Evolutionary conservation across 495 filamentous ascomycete species (phyloP).

Genomic region (Hyaloscypha bicolor): DNA sequence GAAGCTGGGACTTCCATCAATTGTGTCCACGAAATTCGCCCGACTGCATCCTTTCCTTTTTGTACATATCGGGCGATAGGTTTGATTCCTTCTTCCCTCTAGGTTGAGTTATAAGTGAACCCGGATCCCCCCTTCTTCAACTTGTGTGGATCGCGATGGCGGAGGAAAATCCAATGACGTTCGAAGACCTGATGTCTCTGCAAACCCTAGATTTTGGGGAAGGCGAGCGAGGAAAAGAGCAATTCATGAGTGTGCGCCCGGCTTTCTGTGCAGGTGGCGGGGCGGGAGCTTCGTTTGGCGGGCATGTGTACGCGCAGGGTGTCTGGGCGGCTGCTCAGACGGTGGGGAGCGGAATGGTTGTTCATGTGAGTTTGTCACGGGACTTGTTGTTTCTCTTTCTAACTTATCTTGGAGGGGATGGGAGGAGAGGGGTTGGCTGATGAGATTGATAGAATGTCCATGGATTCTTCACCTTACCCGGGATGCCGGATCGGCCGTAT

Average conservation of each 20-base stretch:
- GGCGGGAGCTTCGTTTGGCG: constrained; percentile 52
- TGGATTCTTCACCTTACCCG: constrained; percentile 66
- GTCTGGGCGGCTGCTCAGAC: constrained; percentile 62
- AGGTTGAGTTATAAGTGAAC: background rate
- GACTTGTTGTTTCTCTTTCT: background rate
- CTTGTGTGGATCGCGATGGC: background rate
- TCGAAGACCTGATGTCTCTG: background rate
- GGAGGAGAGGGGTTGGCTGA: background rate
- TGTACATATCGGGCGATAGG: too few species aligned
- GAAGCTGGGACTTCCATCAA: background rate
- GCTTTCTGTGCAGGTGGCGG: constrained; percentile 10
- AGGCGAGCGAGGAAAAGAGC: background rate
- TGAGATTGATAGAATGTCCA: constrained; percentile 56
- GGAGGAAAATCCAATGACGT: background rate
- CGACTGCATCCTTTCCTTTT: too few species aligned
- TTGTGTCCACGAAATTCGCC: too few species aligned
- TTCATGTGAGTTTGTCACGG: constrained; percentile 55
- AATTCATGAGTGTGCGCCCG: background rate
- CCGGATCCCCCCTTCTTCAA: background rate
- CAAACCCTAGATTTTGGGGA: background rate
- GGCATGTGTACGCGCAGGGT: constrained; percentile 69
- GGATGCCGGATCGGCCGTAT: constrained; percentile 56
- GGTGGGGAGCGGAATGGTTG: constrained; percentile 51
- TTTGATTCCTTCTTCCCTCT: background rate
- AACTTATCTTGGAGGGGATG: background rate